phyloP scores from a whole-genome alignment of 2,329 filamentous ascomycete species.

The Cyphellophora attinorum region DNA sequence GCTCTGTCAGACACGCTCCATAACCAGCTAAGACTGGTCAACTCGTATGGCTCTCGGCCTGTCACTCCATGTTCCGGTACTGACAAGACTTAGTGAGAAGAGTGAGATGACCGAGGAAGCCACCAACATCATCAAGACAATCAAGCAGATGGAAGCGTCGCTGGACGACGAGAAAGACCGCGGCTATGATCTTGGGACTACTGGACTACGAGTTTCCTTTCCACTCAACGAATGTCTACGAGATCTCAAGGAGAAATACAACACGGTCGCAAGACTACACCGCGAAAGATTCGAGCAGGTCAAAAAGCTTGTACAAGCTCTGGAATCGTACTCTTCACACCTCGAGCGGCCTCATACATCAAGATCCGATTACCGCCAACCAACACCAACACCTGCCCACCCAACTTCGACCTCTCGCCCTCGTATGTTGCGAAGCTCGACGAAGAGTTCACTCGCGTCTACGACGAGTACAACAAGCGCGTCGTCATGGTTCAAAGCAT shows the following conservation, averaged over 20 bases:
- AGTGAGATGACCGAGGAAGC: slow-evolving; percentile 84
- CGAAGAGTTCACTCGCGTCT: slow-evolving; percentile 83
- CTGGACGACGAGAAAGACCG: slow-evolving; percentile 65
- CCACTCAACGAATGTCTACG: slow-evolving; percentile 74
- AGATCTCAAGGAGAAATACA: slow-evolving; percentile 75
- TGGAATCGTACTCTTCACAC: slow-evolving; percentile 93
- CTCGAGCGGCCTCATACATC: slow-evolving; percentile 83
- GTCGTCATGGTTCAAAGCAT: slow-evolving; percentile 64
- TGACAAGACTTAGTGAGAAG: slow-evolving; percentile 56
- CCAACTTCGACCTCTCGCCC: slow-evolving; percentile 85
- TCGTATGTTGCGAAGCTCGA: slow-evolving; percentile 81
- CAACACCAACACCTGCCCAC: slow-evolving; percentile 63
- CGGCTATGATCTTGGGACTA: slow-evolving; percentile 54
- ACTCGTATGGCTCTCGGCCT: slow-evolving; percentile 41
- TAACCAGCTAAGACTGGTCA: slow-evolving; percentile 77
- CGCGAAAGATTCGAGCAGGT: slow-evolving; percentile 91
- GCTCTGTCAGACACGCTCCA: slow-evolving; percentile 86
- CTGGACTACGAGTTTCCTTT: slow-evolving; percentile 68
- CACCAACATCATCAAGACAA: slow-evolving; percentile 70
- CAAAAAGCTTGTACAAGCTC: slow-evolving; percentile 85
- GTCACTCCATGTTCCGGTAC: background rate
- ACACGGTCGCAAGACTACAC: slow-evolving; percentile 69
- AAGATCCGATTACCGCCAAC: slow-evolving; percentile 77
- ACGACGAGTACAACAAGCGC: slow-evolving; percentile 88
- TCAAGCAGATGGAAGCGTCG: slow-evolving; percentile 88